These are phyloP conservation scores for Fusarium sp. DNA, from an alignment of 2,329 filamentous ascomycete species.

Conservation along the genomic window DNA sequence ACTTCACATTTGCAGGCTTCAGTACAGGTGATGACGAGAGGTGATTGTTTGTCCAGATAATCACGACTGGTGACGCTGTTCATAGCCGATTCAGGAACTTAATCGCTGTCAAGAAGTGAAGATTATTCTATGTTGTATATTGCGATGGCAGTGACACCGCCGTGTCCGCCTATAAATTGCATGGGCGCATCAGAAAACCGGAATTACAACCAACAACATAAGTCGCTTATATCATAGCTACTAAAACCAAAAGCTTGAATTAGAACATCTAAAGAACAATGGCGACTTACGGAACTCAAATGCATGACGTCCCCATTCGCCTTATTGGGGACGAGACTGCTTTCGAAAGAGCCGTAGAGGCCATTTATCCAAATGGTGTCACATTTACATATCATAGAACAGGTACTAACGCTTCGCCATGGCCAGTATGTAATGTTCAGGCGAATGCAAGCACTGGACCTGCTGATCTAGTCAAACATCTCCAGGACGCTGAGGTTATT, in stretches of 20 bases:
- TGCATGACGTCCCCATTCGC: not conserved
- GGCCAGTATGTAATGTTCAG: not conserved
- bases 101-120: not conserved
- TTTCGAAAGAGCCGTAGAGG: not conserved
- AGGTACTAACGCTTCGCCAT: not conserved
- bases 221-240: accelerated
- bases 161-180: not conserved
- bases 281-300: not conserved
- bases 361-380: not conserved
- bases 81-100: accelerated
- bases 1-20: accelerated
- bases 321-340: not conserved
- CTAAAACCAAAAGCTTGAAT: accelerated
- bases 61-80: accelerated
- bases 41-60: accelerated
- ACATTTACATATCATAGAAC: not conserved
- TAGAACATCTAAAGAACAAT: not conserved
- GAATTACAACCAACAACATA: not conserved
- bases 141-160: not conserved
- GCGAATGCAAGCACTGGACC: not conserved
- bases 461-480: not conserved
- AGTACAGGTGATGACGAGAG: accelerated
- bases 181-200: accelerated
- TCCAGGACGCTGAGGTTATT: not conserved
- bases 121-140: not conserved